phyloP scores from a whole-genome alignment of 805 yeast species.

The Candida schatavii region DNA sequence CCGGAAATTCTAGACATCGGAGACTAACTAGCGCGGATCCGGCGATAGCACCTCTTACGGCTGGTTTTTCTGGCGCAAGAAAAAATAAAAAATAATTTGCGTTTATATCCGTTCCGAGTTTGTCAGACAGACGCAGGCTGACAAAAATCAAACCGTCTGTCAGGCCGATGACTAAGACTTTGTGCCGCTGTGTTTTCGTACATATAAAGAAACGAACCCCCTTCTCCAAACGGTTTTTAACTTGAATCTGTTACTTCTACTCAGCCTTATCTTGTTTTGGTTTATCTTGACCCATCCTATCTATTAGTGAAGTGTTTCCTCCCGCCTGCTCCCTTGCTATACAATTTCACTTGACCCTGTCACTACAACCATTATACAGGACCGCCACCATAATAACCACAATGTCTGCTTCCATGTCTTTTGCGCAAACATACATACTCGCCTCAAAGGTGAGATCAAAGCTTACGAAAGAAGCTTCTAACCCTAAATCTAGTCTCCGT shows the following conservation, averaged over 20 bases:
- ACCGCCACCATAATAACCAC: not conserved
- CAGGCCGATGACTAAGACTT: constrained; percentile 2
- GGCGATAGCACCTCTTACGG: not conserved
- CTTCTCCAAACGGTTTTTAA: not conserved
- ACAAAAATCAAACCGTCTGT: constrained; percentile 1
- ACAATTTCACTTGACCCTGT: not conserved
- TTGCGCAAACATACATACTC: constrained; percentile 55
- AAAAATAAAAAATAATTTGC: too few species aligned
- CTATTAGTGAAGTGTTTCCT: not conserved
- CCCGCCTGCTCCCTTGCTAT: not conserved
- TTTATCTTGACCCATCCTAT: not conserved
- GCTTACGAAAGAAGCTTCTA: constrained; percentile 59
- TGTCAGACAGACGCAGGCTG: not conserved
- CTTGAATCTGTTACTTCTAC: too few species aligned
- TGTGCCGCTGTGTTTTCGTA: not conserved
- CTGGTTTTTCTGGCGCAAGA: not conserved
- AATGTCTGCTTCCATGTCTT: constrained; percentile 16
- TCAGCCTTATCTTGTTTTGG: too few species aligned
- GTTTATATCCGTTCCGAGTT: constrained; percentile 2
- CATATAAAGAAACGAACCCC: not conserved
- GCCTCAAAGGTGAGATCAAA: constrained; percentile 65
- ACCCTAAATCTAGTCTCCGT: constrained; percentile 55
- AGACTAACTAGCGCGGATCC: too few species aligned
- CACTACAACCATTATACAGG: not conserved
- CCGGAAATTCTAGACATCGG: too few species aligned